phyloP scores from a whole-genome alignment of 140 eudicot genomes.

The Anethum foeniculum region DNA sequence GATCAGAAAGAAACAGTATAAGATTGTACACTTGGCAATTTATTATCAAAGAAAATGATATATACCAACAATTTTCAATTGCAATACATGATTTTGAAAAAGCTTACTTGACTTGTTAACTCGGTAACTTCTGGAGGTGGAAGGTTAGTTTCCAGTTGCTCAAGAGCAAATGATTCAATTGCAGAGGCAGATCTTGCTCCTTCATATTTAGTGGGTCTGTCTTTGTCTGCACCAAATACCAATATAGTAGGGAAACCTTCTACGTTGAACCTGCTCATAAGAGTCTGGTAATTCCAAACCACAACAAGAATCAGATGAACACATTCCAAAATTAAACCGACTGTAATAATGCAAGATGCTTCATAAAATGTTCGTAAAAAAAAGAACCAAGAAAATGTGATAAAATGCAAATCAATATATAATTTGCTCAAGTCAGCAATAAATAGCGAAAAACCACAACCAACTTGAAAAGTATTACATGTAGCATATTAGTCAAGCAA shows the following conservation, averaged over 20 bases:
- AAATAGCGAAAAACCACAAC: neutral
- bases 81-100: neutral
- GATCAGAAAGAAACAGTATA: neutral
- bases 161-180: constrained; percentile 84
- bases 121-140: constrained; percentile 88
- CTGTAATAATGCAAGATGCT: neutral
- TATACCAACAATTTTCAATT: neutral
- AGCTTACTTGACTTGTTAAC: constrained; percentile 62
- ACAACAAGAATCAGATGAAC: constrained; percentile 21
- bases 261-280: constrained; percentile 86
- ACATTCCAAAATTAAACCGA: neutral
- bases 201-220: constrained; percentile 61
- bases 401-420: neutral
- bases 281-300: constrained; percentile 46
- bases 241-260: constrained; percentile 88
- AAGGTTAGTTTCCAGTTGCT: constrained; percentile 72
- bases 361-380: neutral
- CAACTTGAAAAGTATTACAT: neutral
- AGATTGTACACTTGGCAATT: constrained; percentile 3
- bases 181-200: constrained; percentile 92
- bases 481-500: neutral
- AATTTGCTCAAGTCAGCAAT: neutral
- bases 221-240: constrained; percentile 97
- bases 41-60: neutral
- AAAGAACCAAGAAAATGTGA: neutral